Percentiles rank a stretch among this genome's conserved stretches.
phyloP scores from a whole-genome alignment of 78 protist genomes.

The Diacronema lutheri region DNA sequence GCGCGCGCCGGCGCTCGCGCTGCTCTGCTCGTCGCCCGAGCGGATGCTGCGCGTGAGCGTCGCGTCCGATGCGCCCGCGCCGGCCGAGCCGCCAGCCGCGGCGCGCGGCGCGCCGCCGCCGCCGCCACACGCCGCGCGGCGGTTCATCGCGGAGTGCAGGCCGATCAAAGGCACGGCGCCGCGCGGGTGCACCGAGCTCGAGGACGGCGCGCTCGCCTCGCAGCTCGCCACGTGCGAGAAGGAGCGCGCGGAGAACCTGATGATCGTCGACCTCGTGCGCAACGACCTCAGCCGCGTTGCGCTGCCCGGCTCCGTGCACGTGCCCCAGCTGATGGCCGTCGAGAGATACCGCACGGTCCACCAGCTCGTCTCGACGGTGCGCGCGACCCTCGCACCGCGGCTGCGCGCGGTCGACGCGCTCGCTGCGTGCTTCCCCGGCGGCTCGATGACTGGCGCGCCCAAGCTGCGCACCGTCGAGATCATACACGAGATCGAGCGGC shows the following conservation, averaged over 20 bases:
- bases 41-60: constrained; percentile 37
- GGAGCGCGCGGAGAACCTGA: constrained; percentile 66
- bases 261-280: constrained; percentile 58
- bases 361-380: constrained; percentile 73
- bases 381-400: constrained; percentile 13
- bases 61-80: too few species aligned
- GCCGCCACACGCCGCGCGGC: too few species aligned
- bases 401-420: constrained; percentile 13
- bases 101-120: neutral
- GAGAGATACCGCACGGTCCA: constrained; percentile 76
- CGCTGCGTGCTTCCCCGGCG: constrained; percentile 55
- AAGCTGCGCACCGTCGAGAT: constrained; percentile 44
- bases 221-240: constrained; percentile 30
- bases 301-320: constrained; percentile 49
- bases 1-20: neutral
- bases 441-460: constrained; percentile 80
- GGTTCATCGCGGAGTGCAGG: constrained; percentile 38
- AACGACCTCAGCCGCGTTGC: constrained; percentile 71
- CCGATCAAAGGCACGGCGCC: constrained; percentile 70
- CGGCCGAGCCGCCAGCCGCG: too few species aligned
- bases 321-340: constrained; percentile 58
- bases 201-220: constrained; percentile 4
- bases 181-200: neutral
- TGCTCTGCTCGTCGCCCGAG: constrained; percentile 43
- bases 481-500: constrained; percentile 25